Base-by-base conservation (phyloP, 495 filamentous ascomycete genomes). In the Aspergillus campestris region DNA sequence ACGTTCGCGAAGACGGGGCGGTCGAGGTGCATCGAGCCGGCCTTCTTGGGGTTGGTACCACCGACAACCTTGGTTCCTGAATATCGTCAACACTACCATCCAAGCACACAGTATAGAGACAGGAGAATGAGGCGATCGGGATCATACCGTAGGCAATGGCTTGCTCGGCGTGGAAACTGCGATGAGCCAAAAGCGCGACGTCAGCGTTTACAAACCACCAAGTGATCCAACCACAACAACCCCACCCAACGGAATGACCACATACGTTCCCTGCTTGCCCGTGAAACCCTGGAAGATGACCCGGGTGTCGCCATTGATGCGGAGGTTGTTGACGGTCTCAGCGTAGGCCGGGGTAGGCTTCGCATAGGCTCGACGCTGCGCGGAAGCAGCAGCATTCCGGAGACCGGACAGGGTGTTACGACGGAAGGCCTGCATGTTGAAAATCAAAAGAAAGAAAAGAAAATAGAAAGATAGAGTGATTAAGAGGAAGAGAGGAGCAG, bases 11-110 rank as follows among this genome's bases (percentile, higher is more conserved):
- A 99, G 52, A 99, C 94, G 12, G 92, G 92, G 48, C 82, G 84
- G 62, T 84, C 90, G 43, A 99, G 81, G 73, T 99, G 92, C 54
- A 72, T 79, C 43, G 78, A 70, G 55, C 92, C 92, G 53, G 92
- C 92, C 73, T 99, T 99, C 80, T 94, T 97, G 58, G 92, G 92
- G 72, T 96, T 97, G 62, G 89, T 96, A 59, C 92, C 92, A 64
- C 92, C 92, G 51, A 99, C 89, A 56, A 99, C 88, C 61, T 95
- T 91, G 44, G 92, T 97, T 55, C 90, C 90, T 94, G 60, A 49
- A 45, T 38, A 45, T 45, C 56, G 64, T 73, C 46, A 70, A 68
- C 52, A 31, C 51, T 31, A 33, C 36, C 9, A 60, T 56, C 42
- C 50, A 34, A 44, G 42, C 32, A 27, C 29, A 5, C 30, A 47